Evolutionary conservation across 495 filamentous ascomycete species (phyloP), one percentile per base, ranked within the genome.

Genomic region (Staphylotrichum longicolle): DNA sequence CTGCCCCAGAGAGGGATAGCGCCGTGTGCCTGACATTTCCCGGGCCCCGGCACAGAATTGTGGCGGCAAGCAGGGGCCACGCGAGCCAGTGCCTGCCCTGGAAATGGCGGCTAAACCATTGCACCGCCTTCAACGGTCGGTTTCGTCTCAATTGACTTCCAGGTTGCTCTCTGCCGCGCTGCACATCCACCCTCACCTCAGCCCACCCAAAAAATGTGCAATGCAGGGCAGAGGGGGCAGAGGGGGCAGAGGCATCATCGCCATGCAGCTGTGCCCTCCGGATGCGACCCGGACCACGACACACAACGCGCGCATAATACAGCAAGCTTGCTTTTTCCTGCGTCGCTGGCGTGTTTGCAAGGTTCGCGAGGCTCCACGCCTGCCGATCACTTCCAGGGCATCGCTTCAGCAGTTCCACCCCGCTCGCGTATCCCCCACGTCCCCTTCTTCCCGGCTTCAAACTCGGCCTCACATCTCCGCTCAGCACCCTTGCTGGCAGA

Each of bases 1-100:
- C 12, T 53, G 37, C 4, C 63, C 54, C n/a, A 39, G 34, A 34
- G 30, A 3, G 60, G 63, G 0, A 44, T 58, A 54, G 63, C 35
- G 49, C 20, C 11, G 10, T 12, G 30, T 50, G 4, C 51, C 27
- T 20, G 54, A 32, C 32, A 57, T 46, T 57, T 54, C 56, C 68
- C 41, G 14, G 14, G 27, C 34, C 50, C 49, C 15, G 35, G 37
- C 37, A 39, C 32, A 52, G 20, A 27, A 27, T 27, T 27, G 20
- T 27, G 20, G 20, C 20, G 20, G 20, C 20, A 27, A 39, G 37
- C 37, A 39, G 6, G 10, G 37, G 6, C 37, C 37, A 10, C 5
- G 6, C 37, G 6, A 39, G 37, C 37, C 37, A 39, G 10, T 39
- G 20, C 35, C 49, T 7, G 34, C 34, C 33, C 20, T 14, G 30